A percentile compares a stretch with the other conserved stretches of the same genome.
These are phyloP conservation scores for Alisma plantagoaquatica DNA, from an alignment of 106 monocot genomes.

Conservation along the genomic window DNA sequence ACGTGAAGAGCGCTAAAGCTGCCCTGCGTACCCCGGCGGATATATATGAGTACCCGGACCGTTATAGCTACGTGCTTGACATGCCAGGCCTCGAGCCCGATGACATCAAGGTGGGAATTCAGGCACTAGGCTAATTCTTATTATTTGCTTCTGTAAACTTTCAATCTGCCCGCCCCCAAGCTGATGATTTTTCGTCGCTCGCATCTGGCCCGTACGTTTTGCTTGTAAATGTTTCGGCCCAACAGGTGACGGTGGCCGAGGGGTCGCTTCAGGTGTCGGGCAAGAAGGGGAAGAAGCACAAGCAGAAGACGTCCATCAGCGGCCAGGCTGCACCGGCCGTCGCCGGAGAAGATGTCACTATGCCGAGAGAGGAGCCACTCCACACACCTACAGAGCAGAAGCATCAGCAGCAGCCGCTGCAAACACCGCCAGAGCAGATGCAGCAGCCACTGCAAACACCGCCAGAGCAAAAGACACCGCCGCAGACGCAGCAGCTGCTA, in stretches of 20 bases:
- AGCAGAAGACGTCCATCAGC: slow-evolving; percentile 9
- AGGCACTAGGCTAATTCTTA: background rate
- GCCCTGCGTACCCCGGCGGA: slow-evolving; percentile 7
- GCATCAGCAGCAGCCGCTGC: too few species aligned
- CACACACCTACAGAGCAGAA: slow-evolving; percentile 11
- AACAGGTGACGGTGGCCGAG: background rate
- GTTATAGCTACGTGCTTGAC: slow-evolving; percentile 9
- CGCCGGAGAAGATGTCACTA: too few species aligned
- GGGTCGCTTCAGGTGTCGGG: background rate
- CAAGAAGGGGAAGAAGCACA: background rate
- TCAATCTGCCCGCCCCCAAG: too few species aligned
- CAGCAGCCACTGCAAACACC: too few species aligned
- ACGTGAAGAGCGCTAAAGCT: slow-evolving; percentile 11
- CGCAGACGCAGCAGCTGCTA: too few species aligned
- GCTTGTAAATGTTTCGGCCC: background rate
- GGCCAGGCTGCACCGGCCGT: slow-evolving; percentile 38
- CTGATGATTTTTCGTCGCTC: background rate
- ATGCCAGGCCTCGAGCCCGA: slow-evolving; percentile 11
- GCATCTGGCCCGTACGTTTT: background rate
- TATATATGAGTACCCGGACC: slow-evolving; percentile 6
- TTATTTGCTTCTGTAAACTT: background rate
- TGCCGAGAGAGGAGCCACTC: too few species aligned
- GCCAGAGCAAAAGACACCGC: too few species aligned
- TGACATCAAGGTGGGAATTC: slow-evolving; percentile 1
- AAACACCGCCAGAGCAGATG: too few species aligned